phyloP scores from a whole-genome alignment of 2,329 filamentous ascomycete genomes.

The Geosmithia putterillii region DNA sequence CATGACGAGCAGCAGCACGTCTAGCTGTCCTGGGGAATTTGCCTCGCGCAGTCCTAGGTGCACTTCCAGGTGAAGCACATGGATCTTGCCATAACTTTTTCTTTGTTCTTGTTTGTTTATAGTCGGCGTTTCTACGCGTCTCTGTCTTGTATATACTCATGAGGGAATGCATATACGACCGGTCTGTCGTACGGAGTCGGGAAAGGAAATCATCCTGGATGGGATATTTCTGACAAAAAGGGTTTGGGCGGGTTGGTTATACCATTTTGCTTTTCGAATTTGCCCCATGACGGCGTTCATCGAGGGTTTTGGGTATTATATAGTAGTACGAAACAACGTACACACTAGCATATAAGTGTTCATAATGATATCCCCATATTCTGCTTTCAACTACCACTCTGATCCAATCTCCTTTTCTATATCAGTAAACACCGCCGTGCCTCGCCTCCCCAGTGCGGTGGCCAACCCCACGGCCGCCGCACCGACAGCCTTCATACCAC shows the following conservation, averaged over 20 bases:
- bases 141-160: too few species aligned
- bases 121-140: not conserved
- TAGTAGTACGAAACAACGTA: not conserved
- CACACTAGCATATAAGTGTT: not conserved
- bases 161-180: slow-evolving; percentile 1
- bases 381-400: slow-evolving; percentile 6
- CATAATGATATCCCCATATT: not conserved
- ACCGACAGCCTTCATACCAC: slow-evolving; percentile 54
- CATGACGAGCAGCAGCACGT: not conserved
- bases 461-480: slow-evolving; percentile 56
- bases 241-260: not conserved
- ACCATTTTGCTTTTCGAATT: not conserved
- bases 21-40: too few species aligned
- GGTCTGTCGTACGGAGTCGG: not conserved
- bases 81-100: not conserved
- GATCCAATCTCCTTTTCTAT: slow-evolving; percentile 26
- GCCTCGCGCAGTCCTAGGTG: not conserved
- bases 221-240: not conserved
- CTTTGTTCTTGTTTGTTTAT: not conserved
- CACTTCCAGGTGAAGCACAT: not conserved
- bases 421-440: slow-evolving; percentile 47
- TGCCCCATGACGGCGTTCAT: not conserved
- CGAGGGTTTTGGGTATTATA: not conserved
- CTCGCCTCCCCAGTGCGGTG: slow-evolving; percentile 54
- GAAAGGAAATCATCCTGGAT: not conserved